Conservation (phyloP, 2,329 filamentous ascomycete genomes). For the Coniochaeta prunicola region DNA sequence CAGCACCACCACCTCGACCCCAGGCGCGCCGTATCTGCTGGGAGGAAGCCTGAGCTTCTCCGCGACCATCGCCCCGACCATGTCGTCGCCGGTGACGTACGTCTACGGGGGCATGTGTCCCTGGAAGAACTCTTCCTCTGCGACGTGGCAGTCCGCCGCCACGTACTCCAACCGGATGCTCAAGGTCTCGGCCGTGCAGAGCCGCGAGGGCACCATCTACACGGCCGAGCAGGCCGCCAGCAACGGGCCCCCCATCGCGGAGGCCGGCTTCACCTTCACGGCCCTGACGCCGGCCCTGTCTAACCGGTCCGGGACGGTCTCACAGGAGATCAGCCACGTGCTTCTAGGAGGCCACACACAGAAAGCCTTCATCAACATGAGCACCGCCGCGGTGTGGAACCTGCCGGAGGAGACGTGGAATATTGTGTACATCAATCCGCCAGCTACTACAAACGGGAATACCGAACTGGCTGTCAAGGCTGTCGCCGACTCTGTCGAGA, state of each 20-base stretch:
- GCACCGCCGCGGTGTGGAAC: constrained; percentile 78
- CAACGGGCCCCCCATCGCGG: constrained; percentile 62
- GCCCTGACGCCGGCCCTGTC: constrained; percentile 62
- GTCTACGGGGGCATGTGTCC: constrained; percentile 91
- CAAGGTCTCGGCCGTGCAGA: constrained; percentile 44
- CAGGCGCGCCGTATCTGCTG: constrained; percentile 41
- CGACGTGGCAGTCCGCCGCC: constrained; percentile 58
- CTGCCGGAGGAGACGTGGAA: constrained; percentile 83
- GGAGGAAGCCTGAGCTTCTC: constrained; percentile 61
- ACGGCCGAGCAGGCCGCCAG: constrained; percentile 29
- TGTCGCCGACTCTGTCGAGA: constrained; percentile 46
- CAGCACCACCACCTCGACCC: constrained; percentile 11
- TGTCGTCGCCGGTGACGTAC: constrained; percentile 54
- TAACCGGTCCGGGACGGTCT: constrained; percentile 56
- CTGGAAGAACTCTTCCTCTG: constrained; percentile 27
- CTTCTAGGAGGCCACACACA: constrained; percentile 80
- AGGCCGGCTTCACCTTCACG: constrained; percentile 83
- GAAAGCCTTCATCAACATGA: constrained; percentile 88
- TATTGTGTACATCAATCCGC: constrained; percentile 54
- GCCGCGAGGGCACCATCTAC: constrained; percentile 22
- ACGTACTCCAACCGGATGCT: constrained; percentile 79
- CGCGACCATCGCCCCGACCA: constrained; percentile 43
- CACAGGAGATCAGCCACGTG: constrained; percentile 71
- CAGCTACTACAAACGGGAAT: constrained; percentile 20
- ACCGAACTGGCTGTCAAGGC: constrained; percentile 49